Evolutionary conservation across 805 yeast species (phyloP), one percentile per base, ranked within the genome.

Genomic region (Osmozyma mogii): DNA sequence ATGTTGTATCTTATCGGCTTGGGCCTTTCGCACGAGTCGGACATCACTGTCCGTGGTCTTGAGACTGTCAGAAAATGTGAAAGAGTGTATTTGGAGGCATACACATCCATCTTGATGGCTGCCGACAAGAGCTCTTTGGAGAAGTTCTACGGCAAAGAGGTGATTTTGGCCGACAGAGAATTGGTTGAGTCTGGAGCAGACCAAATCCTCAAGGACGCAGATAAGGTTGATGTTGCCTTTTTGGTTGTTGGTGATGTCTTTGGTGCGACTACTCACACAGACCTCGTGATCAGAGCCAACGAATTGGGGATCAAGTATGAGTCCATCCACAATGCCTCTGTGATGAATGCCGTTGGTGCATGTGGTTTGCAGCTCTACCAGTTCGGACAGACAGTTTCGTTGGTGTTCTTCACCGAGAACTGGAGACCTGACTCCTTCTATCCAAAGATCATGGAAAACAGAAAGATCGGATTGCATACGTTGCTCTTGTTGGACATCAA

Each of bases 381-480:
- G 45, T 89, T 88, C 58, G 98, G 98, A 7, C 97, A 92, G 61
- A 87, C 97, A 8, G 89, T 89, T n/a, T 85, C 96, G 2, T 65
- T 92, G 53, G 97, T 92, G 3, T 92, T 92, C 53, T 89, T 92
- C 68, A 88, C 95, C 16, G 97, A 89, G 13, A 62, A 65, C 35
- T 89, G 98, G 97, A 81, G 84, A 55, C 98, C 98, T 1, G 97
- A 89, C 54, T 81, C 94, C 23, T 89, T 94, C 65, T 92, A 89
- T 56, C 72, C 78, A 48, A 88, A 89, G 60, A 63, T 89, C 32
- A 60, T 76, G 76, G 97, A 89, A 57, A 89, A 89, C 56, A 69
- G 97, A 47, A 75, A 68, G 50, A 75, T 89, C 29, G 98, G 98
- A 4, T 65, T 92, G 42, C 98, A 89, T 51, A 92, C 98, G 3